Evolutionary conservation across 805 yeast species (phyloP).

Genomic region (Candida arabinofermentans): DNA sequence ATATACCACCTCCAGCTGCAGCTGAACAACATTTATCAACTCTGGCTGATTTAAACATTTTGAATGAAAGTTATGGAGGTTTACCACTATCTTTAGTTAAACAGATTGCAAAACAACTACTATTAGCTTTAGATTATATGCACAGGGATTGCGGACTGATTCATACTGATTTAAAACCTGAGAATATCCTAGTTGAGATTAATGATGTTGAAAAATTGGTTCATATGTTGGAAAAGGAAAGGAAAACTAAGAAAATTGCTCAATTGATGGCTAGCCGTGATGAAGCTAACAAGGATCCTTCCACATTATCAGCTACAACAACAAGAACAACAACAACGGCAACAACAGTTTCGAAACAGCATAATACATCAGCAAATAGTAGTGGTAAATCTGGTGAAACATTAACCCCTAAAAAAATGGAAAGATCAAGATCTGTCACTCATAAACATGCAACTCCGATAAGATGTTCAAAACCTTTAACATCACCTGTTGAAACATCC

Average conservation of each 20-base stretch:
- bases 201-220: slow-evolving; percentile 51
- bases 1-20: too few species aligned
- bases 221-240: slow-evolving; percentile 36
- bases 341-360: not conserved
- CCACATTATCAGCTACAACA: slow-evolving; percentile 3
- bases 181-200: slow-evolving; percentile 56
- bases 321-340: not conserved
- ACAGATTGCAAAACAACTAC: slow-evolving; percentile 52
- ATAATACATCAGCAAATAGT: not conserved
- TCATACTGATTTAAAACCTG: slow-evolving; percentile 77
- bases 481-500: slow-evolving; percentile 37
- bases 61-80: slow-evolving; percentile 44
- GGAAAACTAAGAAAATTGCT: slow-evolving; percentile 20
- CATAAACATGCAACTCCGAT: slow-evolving; percentile 2
- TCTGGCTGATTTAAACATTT: slow-evolving; percentile 32
- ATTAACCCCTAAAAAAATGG: slow-evolving; percentile 2
- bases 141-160: slow-evolving; percentile 62
- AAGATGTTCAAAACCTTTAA: slow-evolving; percentile 42
- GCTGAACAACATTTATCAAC: slow-evolving; percentile 21
- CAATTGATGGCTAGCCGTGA: slow-evolving; percentile 21
- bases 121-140: slow-evolving; percentile 52
- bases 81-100: slow-evolving; percentile 51
- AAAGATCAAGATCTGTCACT: slow-evolving; percentile 19
- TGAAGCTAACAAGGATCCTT: too few species aligned
- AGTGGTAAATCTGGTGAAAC: not conserved